Evolutionary conservation across 192 early-diverging fungal genomes (phyloP).

Genomic region (Linnemannia schmuckeri): DNA sequence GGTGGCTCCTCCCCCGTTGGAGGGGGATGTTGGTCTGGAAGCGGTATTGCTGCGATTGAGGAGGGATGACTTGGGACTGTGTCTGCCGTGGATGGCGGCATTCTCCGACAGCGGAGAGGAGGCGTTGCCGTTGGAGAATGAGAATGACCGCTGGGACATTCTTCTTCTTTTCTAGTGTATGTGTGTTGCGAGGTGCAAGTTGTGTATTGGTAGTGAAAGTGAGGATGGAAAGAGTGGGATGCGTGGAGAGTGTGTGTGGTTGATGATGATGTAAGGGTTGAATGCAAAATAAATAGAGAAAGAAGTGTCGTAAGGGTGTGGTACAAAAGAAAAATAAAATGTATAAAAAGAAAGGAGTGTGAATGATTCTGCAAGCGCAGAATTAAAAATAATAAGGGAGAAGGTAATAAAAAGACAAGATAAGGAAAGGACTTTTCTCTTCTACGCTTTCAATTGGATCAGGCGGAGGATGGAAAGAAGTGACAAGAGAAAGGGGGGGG

Average conservation of each 20-base stretch:
- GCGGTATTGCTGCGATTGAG: constrained; percentile 41
- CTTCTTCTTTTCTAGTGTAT: neutral
- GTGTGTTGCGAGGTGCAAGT: neutral
- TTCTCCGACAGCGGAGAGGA: constrained; percentile 22
- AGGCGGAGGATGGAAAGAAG: neutral
- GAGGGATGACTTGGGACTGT: constrained; percentile 27
- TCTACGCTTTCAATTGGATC: neutral
- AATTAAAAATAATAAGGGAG: constrained; percentile 2
- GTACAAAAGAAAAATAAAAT: neutral
- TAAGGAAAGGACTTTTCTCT: neutral
- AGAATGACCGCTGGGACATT: constrained; percentile 44
- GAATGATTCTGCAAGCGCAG: neutral
- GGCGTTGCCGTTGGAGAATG: constrained; percentile 17
- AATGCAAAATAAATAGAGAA: neutral
- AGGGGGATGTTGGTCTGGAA: constrained; percentile 41
- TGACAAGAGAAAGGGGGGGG: neutral
- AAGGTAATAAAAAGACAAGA: neutral
- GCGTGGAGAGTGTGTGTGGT: neutral
- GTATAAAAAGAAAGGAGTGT: constrained; percentile 1
- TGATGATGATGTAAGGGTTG: neutral
- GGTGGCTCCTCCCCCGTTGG: neutral
- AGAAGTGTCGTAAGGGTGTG: neutral
- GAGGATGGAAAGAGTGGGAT: neutral
- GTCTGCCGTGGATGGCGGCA: constrained; percentile 5
- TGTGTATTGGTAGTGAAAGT: too few relatives aligned